A percentile compares a stretch with the other conserved stretches of the same genome.
These are phyloP conservation scores for Theobroma cacao DNA, from an alignment of 345 rosid species.

Conservation along the genomic window DNA sequence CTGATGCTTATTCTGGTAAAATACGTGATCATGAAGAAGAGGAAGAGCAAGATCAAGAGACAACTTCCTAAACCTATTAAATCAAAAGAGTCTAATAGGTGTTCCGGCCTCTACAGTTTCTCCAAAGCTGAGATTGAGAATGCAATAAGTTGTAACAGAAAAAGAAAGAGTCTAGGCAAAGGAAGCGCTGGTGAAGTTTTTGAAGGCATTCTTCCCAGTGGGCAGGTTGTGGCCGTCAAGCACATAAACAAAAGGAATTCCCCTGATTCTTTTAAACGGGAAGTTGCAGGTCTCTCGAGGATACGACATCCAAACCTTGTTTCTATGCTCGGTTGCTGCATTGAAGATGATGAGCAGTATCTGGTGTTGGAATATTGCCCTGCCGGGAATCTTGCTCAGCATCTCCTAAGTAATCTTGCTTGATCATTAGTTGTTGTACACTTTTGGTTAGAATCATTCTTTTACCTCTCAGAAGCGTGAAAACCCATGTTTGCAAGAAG, in stretches of 20 bases:
- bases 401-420: conserved; percentile 39
- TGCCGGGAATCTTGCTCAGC: conserved; percentile 54
- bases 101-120: conserved; percentile 52
- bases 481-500: neutral
- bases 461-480: neutral
- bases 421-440: neutral
- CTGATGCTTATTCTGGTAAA: conserved; percentile 34
- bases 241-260: conserved; percentile 39
- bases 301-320: conserved; percentile 59
- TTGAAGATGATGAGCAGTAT: conserved; percentile 46
- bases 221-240: conserved; percentile 55
- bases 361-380: conserved; percentile 60
- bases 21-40: conserved; percentile 13
- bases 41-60: neutral
- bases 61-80: conserved; percentile 3
- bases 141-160: conserved; percentile 36
- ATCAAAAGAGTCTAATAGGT: conserved; percentile 19
- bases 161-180: conserved; percentile 34
- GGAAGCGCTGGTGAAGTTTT: conserved; percentile 63
- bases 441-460: neutral
- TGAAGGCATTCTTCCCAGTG: conserved; percentile 57
- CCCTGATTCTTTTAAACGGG: conserved; percentile 45
- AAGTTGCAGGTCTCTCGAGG: conserved; percentile 56
- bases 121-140: conserved; percentile 53
- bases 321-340: conserved; percentile 52